Evolutionary conservation across 208 protist species (phyloP).

Genomic region (Kentomonas sorsogonicus): DNA sequence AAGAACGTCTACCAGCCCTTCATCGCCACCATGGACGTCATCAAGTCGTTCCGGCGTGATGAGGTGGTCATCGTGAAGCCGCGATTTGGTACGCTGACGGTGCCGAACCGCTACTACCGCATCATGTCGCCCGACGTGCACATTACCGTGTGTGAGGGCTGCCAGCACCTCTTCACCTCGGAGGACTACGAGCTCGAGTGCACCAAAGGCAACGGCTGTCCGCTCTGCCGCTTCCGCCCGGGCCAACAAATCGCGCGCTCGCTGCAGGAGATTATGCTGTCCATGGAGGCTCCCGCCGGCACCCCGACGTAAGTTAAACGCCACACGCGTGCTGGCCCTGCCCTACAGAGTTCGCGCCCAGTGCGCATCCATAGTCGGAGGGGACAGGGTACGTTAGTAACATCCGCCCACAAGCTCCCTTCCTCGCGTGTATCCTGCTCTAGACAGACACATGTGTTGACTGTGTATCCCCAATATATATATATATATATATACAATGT

Average conservation of each 20-base stretch:
- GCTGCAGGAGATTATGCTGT: conserved; percentile 57
- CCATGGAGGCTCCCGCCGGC: conserved; percentile 18
- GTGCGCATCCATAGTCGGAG: no score
- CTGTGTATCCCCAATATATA: no score
- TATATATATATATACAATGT: no score
- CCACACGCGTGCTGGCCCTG: no score
- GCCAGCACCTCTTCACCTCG: conserved; percentile 92
- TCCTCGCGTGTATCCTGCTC: no score
- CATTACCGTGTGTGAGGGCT: conserved; percentile 85
- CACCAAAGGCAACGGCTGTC: conserved; percentile 85
- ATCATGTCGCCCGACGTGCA: conserved; percentile 67
- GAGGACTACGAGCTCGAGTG: conserved; percentile 88
- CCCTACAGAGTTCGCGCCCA: no score
- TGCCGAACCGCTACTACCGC: conserved; percentile 88
- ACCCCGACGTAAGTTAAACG: no score
- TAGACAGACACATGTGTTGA: no score
- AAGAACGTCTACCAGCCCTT: conserved; percentile 82
- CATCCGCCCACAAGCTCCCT: no score
- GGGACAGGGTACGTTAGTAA: no score
- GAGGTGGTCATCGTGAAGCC: conserved; percentile 86
- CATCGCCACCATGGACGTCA: conserved; percentile 67
- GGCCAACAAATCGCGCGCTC: conserved; percentile 45
- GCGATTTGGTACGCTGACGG: conserved; percentile 48
- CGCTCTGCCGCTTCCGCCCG: conserved; percentile 82
- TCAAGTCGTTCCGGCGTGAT: conserved; percentile 77